A percentile compares a stretch with the other conserved stretches of the same genome.
These are phyloP conservation scores for Ascosphaera apis DNA, from an alignment of 2,329 filamentous ascomycete genomes.

Conservation along the genomic window DNA sequence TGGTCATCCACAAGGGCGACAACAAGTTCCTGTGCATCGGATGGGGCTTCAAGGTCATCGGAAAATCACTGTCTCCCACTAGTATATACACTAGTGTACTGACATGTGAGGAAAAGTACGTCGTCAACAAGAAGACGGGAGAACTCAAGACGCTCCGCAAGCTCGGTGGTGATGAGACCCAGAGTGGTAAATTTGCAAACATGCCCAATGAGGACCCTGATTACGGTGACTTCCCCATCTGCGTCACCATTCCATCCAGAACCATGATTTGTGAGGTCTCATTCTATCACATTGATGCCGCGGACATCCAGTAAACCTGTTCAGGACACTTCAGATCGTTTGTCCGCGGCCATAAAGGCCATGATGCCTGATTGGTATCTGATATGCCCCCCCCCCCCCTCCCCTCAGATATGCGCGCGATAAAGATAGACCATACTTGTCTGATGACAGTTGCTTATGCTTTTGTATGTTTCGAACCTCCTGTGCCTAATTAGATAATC, in stretches of 20 bases:
- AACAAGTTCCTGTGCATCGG: constrained; percentile 23
- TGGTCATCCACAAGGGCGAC: constrained; percentile 19
- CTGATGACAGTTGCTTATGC: too few species aligned
- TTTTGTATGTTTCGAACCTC: too few species aligned
- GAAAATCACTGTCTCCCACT: constrained; percentile 10
- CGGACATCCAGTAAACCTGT: too few species aligned
- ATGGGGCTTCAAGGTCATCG: constrained; percentile 21
- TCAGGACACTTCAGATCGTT: too few species aligned
- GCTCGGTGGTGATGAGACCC: constrained; percentile 25
- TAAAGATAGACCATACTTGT: too few species aligned
- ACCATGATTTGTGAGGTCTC: too few species aligned
- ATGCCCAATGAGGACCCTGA: constrained; percentile 35
- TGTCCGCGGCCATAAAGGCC: too few species aligned
- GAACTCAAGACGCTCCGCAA: constrained; percentile 15
- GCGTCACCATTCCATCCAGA: constrained; percentile 29
- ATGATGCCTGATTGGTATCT: too few species aligned
- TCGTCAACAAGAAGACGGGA: constrained; percentile 15
- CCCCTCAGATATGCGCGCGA: too few species aligned
- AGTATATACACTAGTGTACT: constrained; percentile 22
- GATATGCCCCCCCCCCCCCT: too few species aligned
- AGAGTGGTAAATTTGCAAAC: constrained; percentile 25
- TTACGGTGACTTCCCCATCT: constrained; percentile 33
- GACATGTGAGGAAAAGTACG: constrained; percentile 19
- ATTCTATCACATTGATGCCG: too few species aligned
- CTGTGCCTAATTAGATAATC: too few species aligned